phyloP scores from a whole-genome alignment of 106 monocot species.

The Phalaenopsis equestris region DNA sequence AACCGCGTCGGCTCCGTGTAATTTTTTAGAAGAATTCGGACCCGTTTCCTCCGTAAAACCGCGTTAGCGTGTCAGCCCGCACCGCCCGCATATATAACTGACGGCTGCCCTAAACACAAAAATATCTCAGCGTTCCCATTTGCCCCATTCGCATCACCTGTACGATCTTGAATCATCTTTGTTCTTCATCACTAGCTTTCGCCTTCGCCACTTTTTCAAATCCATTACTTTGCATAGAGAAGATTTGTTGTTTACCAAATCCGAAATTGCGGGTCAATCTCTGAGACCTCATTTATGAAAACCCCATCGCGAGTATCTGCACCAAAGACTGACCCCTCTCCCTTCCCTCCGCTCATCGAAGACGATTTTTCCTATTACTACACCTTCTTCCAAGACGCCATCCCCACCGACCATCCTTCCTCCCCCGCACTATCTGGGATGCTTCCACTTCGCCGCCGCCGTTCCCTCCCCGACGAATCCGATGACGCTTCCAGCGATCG shows the following conservation, averaged over 20 bases:
- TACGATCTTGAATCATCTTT: neutral
- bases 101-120: neutral
- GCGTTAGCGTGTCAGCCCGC: neutral
- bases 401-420: slow-evolving; percentile 2
- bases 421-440: slow-evolving; percentile 10
- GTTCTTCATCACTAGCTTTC: neutral
- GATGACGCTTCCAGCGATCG: slow-evolving; percentile 3
- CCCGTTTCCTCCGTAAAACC: neutral
- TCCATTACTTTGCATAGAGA: slow-evolving; percentile 1
- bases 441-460: slow-evolving; percentile 4
- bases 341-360: neutral
- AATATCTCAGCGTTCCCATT: slow-evolving; percentile 4
- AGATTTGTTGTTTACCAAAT: neutral
- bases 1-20: neutral
- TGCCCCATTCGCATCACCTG: neutral
- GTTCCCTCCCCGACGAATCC: neutral
- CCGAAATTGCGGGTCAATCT: neutral
- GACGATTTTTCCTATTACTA: slow-evolving; percentile 56
- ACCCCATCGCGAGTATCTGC: slow-evolving; percentile 16
- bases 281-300: slow-evolving; percentile 20
- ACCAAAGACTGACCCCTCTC: neutral
- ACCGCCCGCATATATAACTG: neutral
- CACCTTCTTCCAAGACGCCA: slow-evolving; percentile 43
- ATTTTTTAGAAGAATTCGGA: no score
- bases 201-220: neutral